Evolutionary conservation across 2,329 filamentous ascomycete species (phyloP).

Genomic region (Aspergillus cejpii): DNA sequence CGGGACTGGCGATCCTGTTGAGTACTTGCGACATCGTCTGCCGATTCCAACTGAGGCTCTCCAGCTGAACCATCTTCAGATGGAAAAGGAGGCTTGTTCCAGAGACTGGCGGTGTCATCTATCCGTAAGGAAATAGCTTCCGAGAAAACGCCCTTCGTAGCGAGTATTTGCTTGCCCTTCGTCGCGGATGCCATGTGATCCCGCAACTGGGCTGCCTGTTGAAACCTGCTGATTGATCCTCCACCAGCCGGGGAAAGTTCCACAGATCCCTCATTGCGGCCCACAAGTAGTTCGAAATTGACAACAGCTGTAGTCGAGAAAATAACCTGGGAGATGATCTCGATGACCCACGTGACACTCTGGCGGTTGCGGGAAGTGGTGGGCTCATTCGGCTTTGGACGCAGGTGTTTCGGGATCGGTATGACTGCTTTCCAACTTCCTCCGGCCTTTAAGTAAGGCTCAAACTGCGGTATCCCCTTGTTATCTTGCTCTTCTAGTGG

Average conservation of each 20-base stretch:
- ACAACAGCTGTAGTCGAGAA: conserved; percentile 87
- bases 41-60: conserved; percentile 15
- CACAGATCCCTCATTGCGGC: conserved; percentile 76
- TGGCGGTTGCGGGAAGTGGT: conserved; percentile 37
- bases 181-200: conserved; percentile 65
- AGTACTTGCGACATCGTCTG: conserved; percentile 6
- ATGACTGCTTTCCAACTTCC: conserved; percentile 77
- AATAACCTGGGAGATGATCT: conserved; percentile 85
- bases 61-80: conserved; percentile 40
- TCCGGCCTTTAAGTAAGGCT: conserved; percentile 93
- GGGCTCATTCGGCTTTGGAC: conserved; percentile 47
- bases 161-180: conserved; percentile 50
- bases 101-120: conserved; percentile 81
- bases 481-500: conserved; percentile 63
- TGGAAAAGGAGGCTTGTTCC: conserved; percentile 85
- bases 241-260: conserved; percentile 57
- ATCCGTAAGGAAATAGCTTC: conserved; percentile 69
- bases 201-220: conserved; percentile 61
- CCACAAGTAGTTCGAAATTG: conserved; percentile 77
- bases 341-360: conserved; percentile 77
- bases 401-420: conserved; percentile 69
- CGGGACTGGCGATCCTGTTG: conserved; percentile 19
- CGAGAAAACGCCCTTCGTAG: conserved; percentile 73
- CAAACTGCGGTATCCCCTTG: conserved; percentile 80
- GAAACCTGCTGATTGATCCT: conserved; percentile 44